Evolutionary conservation across 2,329 filamentous ascomycete genomes (phyloP).

Genomic region (Penicillium sp.): DNA sequence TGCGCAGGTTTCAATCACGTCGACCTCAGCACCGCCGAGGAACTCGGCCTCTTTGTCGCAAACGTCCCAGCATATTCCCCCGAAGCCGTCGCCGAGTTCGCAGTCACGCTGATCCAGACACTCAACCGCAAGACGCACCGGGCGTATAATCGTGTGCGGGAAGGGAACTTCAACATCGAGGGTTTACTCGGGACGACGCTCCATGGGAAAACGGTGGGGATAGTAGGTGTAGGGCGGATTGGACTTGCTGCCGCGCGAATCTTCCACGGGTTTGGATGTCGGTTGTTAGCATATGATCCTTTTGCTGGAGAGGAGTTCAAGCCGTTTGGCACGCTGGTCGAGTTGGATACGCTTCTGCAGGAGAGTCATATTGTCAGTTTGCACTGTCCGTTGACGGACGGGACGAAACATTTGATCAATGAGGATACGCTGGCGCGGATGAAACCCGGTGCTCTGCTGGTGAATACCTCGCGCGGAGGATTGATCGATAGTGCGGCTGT

Average conservation of each 20-base stretch:
- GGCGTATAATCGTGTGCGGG: conserved; percentile 68
- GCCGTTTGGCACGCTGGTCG: conserved; percentile 55
- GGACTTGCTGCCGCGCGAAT: conserved; percentile 65
- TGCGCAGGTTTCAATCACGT: conserved; percentile 72
- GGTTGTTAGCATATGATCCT: conserved; percentile 64
- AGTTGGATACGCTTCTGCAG: conserved; percentile 59
- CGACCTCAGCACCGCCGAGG: conserved; percentile 60
- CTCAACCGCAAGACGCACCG: conserved; percentile 70
- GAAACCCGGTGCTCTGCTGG: conserved; percentile 63
- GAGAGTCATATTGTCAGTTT: conserved; percentile 65
- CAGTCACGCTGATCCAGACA: conserved; percentile 68
- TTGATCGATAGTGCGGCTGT: conserved; percentile 65
- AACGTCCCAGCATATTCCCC: conserved; percentile 71
- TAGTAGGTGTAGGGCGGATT: conserved; percentile 68
- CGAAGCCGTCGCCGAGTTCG: conserved; percentile 71
- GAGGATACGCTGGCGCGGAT: conserved; percentile 56
- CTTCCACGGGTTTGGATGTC: conserved; percentile 67
- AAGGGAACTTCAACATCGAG: conserved; percentile 69
- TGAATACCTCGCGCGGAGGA: conserved; percentile 69
- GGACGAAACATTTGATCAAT: conserved; percentile 65
- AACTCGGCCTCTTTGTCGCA: conserved; percentile 63
- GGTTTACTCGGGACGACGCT: conserved; percentile 63
- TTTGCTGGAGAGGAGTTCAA: conserved; percentile 56
- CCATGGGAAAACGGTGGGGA: conserved; percentile 66
- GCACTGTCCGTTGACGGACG: conserved; percentile 66